Evolutionary conservation across 2,329 filamentous ascomycete species (phyloP).

Genomic region (Hirsutella rhossiliensis): DNA sequence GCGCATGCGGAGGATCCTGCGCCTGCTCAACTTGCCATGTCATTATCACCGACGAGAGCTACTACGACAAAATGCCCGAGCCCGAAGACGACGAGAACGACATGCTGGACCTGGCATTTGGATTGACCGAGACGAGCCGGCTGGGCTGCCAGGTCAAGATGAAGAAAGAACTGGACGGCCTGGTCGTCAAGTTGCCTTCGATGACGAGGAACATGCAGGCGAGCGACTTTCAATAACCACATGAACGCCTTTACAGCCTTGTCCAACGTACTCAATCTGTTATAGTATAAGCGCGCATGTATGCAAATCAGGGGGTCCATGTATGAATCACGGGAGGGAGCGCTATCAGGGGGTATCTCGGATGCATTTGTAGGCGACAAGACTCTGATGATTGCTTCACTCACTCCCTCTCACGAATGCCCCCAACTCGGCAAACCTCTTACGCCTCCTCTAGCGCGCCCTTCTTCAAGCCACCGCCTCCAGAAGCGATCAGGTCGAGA

Average conservation of each 20-base stretch:
- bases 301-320: not conserved
- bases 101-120: conserved; percentile 85
- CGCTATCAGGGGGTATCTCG: conserved; percentile 4
- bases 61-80: conserved; percentile 69
- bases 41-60: conserved; percentile 61
- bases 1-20: conserved; percentile 88
- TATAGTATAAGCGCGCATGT: not conserved
- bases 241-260: not conserved
- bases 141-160: conserved; percentile 87
- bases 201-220: conserved; percentile 97
- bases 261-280: not conserved
- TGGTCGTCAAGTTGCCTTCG: conserved; percentile 72
- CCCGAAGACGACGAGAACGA: conserved; percentile 76
- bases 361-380: conserved; percentile 4
- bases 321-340: not conserved
- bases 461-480: conserved; percentile 48
- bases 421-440: not conserved
- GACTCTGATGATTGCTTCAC: conserved; percentile 5
- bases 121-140: conserved; percentile 71
- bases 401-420: conserved; percentile 7
- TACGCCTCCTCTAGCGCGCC: conserved; percentile 43
- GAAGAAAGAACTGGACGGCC: conserved; percentile 77
- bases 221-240: conserved; percentile 59
- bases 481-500: conserved; percentile 70
- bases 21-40: conserved; percentile 91